Evolutionary conservation across 805 yeast species (phyloP), one percentile per base, ranked within the genome.

Genomic region (Wickerhamomyces tratensis): DNA sequence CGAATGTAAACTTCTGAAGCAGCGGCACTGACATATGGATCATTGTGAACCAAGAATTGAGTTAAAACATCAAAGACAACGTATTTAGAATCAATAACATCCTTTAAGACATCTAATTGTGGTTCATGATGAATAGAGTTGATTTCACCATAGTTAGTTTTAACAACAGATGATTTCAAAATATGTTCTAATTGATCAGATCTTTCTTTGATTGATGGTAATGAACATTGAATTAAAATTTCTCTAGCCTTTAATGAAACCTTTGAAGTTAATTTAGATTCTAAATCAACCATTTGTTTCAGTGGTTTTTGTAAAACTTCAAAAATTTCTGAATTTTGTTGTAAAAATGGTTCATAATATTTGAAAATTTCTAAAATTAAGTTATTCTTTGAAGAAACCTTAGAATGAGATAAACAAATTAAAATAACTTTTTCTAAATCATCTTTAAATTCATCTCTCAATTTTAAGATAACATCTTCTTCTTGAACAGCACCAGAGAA

Each of bases 151-250:
- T 89, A 93, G 29, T 82, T 76, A 31, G 94, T 77, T 54, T 85
- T 88, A 53, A 89, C 85, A 39, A 93, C 98, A 34, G 96, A 81
- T 9, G 94, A 79, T 63, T 87, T 80, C 64, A 93, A 74, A 54
- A 93, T 93, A 63, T 91, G 97, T 69, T 94, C 98, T 59, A 93
- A 76, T 69, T 94, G 98, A 63, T 91, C 97, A 31, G 95, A 82
- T 69, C 98, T 81, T 67, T 93, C 99, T 64, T 86, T 80, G 49
- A 88, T 82, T 5, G 98, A 88, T 35, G 99, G 99, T 67, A 93
- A 73, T 30, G 98, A 87, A 62, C 97, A 93, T 71, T 89, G 96
- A 56, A 93, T 93, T 56, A 93, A 76, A 46, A 94, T 84, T 67
- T 94, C 99, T 61, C 98, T 80, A 2, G 98, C 97, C 64, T 86